phyloP scores from a whole-genome alignment of 106 monocot genomes.

The Vanilla planifolia region DNA sequence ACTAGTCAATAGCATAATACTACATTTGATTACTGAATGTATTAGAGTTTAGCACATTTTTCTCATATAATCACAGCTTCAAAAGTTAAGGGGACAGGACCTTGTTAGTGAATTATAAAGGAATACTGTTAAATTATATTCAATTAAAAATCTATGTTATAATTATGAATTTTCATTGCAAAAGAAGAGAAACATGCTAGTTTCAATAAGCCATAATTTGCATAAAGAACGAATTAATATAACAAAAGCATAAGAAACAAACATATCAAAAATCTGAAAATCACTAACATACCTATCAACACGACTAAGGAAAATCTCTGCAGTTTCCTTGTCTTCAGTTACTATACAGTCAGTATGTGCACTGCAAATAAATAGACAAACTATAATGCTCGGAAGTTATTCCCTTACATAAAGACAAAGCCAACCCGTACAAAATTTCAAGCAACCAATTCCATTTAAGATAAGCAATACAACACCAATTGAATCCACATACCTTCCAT shows the following conservation, averaged over 20 bases:
- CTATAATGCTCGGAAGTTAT: too few relatives aligned
- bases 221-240: neutral
- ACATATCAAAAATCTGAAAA: neutral
- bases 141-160: too few relatives aligned
- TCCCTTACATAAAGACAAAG: too few relatives aligned
- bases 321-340: slow-evolving; percentile 50
- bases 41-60: too few relatives aligned
- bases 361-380: slow-evolving; percentile 26
- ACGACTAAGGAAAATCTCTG: slow-evolving; percentile 57
- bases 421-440: too few relatives aligned
- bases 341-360: slow-evolving; percentile 93
- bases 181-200: neutral
- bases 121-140: too few relatives aligned
- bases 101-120: too few relatives aligned
- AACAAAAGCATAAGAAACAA: neutral
- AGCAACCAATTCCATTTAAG: too few relatives aligned
- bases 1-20: too few relatives aligned
- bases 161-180: neutral
- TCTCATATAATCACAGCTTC: too few relatives aligned
- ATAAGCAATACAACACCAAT: neutral
- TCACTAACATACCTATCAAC: slow-evolving; percentile 77
- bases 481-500: slow-evolving; percentile 59
- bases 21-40: too few relatives aligned
- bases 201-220: slow-evolving; percentile 1
- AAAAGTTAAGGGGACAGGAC: too few relatives aligned